Conservation (phyloP, 352 stramenopile genomes). For the Phytophthora quininea region DNA sequence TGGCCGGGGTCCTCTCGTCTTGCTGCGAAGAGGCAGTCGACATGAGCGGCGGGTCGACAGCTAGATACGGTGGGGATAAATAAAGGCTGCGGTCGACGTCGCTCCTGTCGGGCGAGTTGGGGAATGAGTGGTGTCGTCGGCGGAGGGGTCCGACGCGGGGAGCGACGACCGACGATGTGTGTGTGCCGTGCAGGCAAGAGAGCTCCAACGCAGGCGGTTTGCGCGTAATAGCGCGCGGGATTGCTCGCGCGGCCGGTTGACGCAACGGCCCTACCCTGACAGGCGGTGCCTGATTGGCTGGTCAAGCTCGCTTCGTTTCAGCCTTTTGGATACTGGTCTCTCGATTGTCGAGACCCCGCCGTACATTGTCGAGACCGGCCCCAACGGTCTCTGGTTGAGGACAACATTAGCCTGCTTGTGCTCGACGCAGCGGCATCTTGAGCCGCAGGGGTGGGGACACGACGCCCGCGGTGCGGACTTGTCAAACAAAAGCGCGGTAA, state of each 20-base stretch:
- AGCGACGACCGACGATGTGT: conserved; percentile 9
- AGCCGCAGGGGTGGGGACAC: neutral
- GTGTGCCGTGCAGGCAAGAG: conserved; percentile 1
- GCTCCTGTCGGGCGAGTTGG: conserved; percentile 26
- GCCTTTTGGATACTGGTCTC: neutral
- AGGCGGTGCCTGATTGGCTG: conserved; percentile 5
- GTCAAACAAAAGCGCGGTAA: conserved; percentile 6
- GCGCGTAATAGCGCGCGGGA: conserved; percentile 14
- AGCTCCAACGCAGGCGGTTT: neutral
- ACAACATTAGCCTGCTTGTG: neutral
- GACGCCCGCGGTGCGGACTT: neutral
- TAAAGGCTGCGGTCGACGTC: conserved; percentile 11
- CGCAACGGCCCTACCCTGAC: conserved; percentile 18
- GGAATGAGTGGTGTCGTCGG: conserved; percentile 24
- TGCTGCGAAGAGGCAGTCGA: conserved; percentile 8
- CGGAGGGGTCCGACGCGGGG: neutral
- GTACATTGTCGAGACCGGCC: neutral
- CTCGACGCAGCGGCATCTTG: neutral
- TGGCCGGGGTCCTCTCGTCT: conserved; percentile 21
- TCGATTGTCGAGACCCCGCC: neutral
- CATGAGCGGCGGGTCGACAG: neutral
- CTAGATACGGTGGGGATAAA: neutral
- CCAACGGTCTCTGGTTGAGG: neutral
- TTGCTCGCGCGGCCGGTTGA: conserved; percentile 23
- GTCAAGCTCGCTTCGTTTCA: neutral